Conservation (phyloP, 768 basidiomycete genomes). For the Pisolithus tinctorius region DNA sequence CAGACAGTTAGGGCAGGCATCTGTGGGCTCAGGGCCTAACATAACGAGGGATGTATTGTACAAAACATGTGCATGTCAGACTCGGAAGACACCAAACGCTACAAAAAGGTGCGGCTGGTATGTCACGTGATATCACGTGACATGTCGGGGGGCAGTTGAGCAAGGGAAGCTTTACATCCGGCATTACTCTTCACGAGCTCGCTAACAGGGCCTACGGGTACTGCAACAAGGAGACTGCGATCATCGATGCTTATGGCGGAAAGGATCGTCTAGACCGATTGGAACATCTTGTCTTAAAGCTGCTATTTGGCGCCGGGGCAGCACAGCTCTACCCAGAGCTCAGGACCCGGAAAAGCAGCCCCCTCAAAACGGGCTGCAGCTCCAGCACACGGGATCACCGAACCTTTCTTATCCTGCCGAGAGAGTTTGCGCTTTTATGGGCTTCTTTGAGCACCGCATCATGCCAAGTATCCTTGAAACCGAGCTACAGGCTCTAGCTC, state of each 20-base stretch:
- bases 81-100: no score
- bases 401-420: constrained; percentile 11
- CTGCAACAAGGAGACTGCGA: constrained; percentile 5
- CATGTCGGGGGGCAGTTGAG: no score
- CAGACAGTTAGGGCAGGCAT: no score
- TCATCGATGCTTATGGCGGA: constrained; percentile 7
- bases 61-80: no score
- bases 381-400: not conserved
- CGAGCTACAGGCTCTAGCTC: constrained; percentile 12
- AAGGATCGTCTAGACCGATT: constrained; percentile 10
- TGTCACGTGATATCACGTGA: no score
- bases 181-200: constrained; percentile 1
- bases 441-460: constrained; percentile 17
- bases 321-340: constrained; percentile 7
- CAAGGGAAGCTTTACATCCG: no score
- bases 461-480: constrained; percentile 8
- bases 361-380: not conserved
- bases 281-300: constrained; percentile 12
- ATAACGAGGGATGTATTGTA: no score
- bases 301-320: constrained; percentile 15
- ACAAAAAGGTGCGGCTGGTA: no score
- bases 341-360: not conserved
- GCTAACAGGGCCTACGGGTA: constrained; percentile 13
- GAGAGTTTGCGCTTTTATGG: constrained; percentile 16
- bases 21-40: no score